Conservation (phyloP, 2,329 filamentous ascomycete species). For the Fusarium bactridioides region DNA sequence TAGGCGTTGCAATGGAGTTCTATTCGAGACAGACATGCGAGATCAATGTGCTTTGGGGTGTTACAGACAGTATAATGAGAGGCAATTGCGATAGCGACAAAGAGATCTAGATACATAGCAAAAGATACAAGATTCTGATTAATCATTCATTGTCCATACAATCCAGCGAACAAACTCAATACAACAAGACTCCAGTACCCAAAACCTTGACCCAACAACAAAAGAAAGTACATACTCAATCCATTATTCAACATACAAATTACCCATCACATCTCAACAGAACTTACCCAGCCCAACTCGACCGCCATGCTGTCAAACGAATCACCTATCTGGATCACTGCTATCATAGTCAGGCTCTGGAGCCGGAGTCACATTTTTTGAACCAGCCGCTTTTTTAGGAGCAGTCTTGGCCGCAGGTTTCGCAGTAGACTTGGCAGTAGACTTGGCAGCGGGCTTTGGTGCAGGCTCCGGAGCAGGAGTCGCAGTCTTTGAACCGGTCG, state of each 20-base stretch:
- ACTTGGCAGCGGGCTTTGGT: background rate
- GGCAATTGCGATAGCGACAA: background rate
- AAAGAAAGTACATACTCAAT: background rate
- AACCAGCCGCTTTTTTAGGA: background rate
- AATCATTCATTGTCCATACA: background rate
- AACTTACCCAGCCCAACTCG: background rate
- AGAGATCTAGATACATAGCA: background rate
- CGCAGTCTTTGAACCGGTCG: background rate
- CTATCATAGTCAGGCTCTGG: background rate
- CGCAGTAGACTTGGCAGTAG: background rate
- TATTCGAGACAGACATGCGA: background rate
- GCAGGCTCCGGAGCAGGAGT: background rate
- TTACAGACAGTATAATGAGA: background rate
- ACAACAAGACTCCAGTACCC: background rate
- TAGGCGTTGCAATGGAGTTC: constrained; percentile 26
- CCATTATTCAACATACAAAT: background rate
- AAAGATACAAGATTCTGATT: background rate
- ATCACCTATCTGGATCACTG: background rate
- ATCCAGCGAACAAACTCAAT: too few species aligned
- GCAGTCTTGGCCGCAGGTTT: background rate
- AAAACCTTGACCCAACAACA: background rate
- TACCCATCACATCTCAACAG: background rate
- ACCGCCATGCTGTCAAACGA: background rate
- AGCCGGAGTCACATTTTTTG: background rate
- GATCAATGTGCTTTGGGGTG: background rate